Evolutionary conservation across 83 land plant species (phyloP), one percentile per base, ranked within the genome.

Genomic region (Larix sibirica): DNA sequence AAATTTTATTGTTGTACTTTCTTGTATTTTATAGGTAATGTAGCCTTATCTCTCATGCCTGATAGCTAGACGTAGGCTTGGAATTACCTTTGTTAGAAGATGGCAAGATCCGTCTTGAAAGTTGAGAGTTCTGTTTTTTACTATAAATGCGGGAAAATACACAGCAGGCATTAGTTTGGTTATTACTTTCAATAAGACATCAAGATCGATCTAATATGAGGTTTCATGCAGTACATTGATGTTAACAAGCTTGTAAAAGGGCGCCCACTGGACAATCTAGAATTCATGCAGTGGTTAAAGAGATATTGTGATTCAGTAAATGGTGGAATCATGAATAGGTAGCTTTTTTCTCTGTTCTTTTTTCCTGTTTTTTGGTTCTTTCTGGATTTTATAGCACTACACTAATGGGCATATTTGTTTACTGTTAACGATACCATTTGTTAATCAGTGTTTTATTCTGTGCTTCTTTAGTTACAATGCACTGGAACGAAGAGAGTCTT

Each of bases 271-370:
- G 97, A 95, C 81, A 95, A 95, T 81, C 64, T 95, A 88, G 97
- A 95, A 77, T 95, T 95, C 64, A 86, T 95, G 90, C 97, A 95
- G 75, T 95, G 97, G 97, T 86, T 95, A 93, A 95, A 95, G 84
- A 87, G 94, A 59, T 95, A 95, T 77, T 95, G 92, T 61, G 98
- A 95, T 79, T 88, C 93, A 7, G 87, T 90, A 23, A 95, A 90
- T 73, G 92, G 91, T 40, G 93, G 91, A 20, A 16, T 77, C 56
- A 70, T 81, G 20, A 84, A 83, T 26, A 89, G 77, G 93, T 89
- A 86, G 69, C 16, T 80, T 70, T 28, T 28, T 38, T 16, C 59
- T 26, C 17, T 70, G 59, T 80, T 66, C 59, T 75, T 63, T 60
- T 16, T 2, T 23, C 26, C 26, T 47, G 66, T 28, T 28, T 60